Percentiles rank a stretch among this genome's conserved stretches.
phyloP scores from a whole-genome alignment of 306 rosid species.

The Castanopsis chinensis region DNA sequence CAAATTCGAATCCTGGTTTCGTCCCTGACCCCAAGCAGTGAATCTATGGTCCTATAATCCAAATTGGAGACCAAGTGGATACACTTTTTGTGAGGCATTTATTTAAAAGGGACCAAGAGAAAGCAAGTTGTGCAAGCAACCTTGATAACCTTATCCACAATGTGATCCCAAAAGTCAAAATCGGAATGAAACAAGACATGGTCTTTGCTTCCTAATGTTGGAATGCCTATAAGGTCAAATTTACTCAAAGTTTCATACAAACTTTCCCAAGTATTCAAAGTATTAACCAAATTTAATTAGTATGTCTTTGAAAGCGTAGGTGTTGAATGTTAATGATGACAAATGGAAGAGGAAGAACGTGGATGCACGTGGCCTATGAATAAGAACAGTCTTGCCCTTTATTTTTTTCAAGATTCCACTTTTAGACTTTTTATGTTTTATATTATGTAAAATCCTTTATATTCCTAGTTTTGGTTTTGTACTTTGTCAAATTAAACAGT shows the following conservation, averaged over 20 bases:
- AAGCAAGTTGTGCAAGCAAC: neutral
- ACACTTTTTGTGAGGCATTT: too few relatives aligned
- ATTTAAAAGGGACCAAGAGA: neutral
- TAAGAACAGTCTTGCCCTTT: neutral
- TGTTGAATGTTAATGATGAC: neutral
- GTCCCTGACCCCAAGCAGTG: too few relatives aligned
- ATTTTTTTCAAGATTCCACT: neutral
- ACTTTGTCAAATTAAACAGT: too few relatives aligned
- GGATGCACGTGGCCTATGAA: conserved; percentile 43
- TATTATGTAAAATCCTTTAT: too few relatives aligned
- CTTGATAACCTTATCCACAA: neutral
- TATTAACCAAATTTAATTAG: neutral
- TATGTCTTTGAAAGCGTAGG: neutral
- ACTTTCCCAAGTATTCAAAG: neutral
- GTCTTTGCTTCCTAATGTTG: neutral
- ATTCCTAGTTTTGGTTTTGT: too few relatives aligned
- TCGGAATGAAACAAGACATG: neutral
- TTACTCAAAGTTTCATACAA: neutral
- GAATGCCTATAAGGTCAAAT: neutral
- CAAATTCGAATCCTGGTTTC: too few relatives aligned
- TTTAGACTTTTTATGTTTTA: neutral
- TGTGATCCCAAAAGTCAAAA: neutral
- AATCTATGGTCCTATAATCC: too few relatives aligned
- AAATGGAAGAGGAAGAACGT: neutral
- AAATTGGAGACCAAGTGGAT: too few relatives aligned